Evolutionary conservation across 371 early-diverging fungal genomes (phyloP), one percentile per base, ranked within the genome.

Genomic region (Mortierella sp.): DNA sequence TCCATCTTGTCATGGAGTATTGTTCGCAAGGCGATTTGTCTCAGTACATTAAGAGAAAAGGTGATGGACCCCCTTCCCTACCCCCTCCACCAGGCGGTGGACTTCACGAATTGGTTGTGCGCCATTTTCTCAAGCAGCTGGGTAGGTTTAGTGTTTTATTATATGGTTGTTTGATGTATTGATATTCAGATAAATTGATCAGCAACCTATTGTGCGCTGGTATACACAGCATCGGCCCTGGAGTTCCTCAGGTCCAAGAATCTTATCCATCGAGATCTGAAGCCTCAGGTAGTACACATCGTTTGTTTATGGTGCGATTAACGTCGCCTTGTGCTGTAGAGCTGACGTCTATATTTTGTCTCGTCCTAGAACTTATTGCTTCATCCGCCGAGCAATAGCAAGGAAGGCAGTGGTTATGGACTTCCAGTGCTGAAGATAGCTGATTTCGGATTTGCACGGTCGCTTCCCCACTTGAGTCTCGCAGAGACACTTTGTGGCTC

Each of bases 401-500:
- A 67, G 56, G 63, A 78, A 30, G 82, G 83, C 15, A 44, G 57
- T 72, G 50, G 80, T 78, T 70, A 72, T 50, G 71, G 63, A 21
- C 70, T 94, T 19, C 96, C 96, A 0, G 64, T 81, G 6, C 80
- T 98, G 6, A 97, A 98, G 72, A 87, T 98, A 12, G 98, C 97
- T 6, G 98, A 98, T 76, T 98, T 98, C 82, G 98, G 98, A 17
- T 98, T 98, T 81, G 97, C 99, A 9, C 84, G 98, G 12, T 89
- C 90, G 26, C 80, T 98, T 46, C 93, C 92, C 6, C 83, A 87
- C 31, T 88, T 91, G 5, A 90, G 89, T 21, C 76, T 98, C 56
- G 97, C 99, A 0, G 95, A 96, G 54, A 98, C 99, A 0, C 83
- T 98, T 19, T 98, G 98, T 59, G 98, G 98, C 0, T 97, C 97